Evolutionary conservation across 1,139 yeast genomes (phyloP).

Genomic region (Candida dubliniensis): DNA sequence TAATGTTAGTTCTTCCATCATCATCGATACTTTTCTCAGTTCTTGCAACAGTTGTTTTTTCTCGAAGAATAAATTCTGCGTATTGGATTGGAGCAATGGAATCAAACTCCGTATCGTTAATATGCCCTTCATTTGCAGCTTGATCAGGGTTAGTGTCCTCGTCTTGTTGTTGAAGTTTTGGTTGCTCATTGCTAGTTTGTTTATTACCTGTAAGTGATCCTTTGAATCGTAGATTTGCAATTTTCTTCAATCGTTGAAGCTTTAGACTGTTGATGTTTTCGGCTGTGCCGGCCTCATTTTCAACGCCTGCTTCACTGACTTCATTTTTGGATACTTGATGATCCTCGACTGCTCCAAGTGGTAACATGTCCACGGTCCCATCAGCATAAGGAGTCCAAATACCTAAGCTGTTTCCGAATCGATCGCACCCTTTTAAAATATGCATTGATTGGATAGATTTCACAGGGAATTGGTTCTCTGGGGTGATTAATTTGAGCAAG

Average conservation of each 20-base stretch:
- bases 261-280: slow-evolving; percentile 11
- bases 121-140: slow-evolving; percentile 19
- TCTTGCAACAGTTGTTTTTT: slow-evolving; percentile 17
- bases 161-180: slow-evolving; percentile 8
- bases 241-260: slow-evolving; percentile 25
- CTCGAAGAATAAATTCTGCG: slow-evolving; percentile 44
- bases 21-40: slow-evolving; percentile 10
- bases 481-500: slow-evolving; percentile 26
- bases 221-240: slow-evolving; percentile 58
- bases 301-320: slow-evolving; percentile 7
- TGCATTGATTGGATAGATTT: slow-evolving; percentile 55
- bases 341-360: slow-evolving; percentile 45
- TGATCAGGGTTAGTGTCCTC: slow-evolving; percentile 18
- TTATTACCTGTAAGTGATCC: slow-evolving; percentile 43
- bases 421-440: slow-evolving; percentile 60
- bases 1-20: slow-evolving; percentile 29
- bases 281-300: slow-evolving; percentile 4
- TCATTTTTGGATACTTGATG: slow-evolving; percentile 23
- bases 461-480: slow-evolving; percentile 45
- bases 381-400: slow-evolving; percentile 74
- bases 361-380: slow-evolving; percentile 59
- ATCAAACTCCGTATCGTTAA: slow-evolving; percentile 35
- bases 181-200: slow-evolving; percentile 33
- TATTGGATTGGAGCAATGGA: slow-evolving; percentile 58
- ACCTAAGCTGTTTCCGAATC: slow-evolving; percentile 61